Evolutionary conservation across 352 stramenopile species (phyloP).

Genomic region (Globisporangium camurandrum): DNA sequence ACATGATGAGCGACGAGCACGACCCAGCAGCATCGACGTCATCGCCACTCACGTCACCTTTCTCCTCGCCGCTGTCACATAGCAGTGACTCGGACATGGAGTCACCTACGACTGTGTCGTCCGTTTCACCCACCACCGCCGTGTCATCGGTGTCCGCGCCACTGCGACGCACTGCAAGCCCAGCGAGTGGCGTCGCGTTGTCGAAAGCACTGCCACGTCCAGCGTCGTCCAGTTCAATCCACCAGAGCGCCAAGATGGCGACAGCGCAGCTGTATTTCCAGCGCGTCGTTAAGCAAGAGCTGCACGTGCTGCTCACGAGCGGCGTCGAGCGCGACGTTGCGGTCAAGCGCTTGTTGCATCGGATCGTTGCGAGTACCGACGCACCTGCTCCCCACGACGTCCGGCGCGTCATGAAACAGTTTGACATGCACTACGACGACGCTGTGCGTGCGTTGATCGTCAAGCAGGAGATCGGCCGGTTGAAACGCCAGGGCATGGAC

Average conservation of each 20-base stretch:
- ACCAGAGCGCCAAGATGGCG: conserved; percentile 48
- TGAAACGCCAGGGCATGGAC: conserved; percentile 72
- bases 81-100: conserved; percentile 13
- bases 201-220: background rate
- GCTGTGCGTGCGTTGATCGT: conserved; percentile 78
- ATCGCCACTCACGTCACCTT: too few species aligned
- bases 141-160: background rate
- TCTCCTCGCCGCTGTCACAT: background rate
- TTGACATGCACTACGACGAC: conserved; percentile 84
- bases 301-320: conserved; percentile 49
- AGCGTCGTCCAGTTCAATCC: background rate
- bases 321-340: conserved; percentile 60
- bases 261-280: conserved; percentile 68
- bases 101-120: background rate
- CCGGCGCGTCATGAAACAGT: conserved; percentile 72
- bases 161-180: background rate
- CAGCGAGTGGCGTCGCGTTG: background rate
- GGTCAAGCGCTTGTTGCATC: conserved; percentile 61
- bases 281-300: conserved; percentile 71
- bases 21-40: conserved; percentile 1
- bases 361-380: conserved; percentile 64
- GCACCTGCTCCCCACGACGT: conserved; percentile 56
- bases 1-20: conserved; percentile 12
- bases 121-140: background rate
- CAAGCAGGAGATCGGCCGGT: conserved; percentile 74